These are phyloP conservation scores for Ilyonectria mors-panacis DNA, from an alignment of 2,329 filamentous ascomycete species.

Conservation along the genomic window DNA sequence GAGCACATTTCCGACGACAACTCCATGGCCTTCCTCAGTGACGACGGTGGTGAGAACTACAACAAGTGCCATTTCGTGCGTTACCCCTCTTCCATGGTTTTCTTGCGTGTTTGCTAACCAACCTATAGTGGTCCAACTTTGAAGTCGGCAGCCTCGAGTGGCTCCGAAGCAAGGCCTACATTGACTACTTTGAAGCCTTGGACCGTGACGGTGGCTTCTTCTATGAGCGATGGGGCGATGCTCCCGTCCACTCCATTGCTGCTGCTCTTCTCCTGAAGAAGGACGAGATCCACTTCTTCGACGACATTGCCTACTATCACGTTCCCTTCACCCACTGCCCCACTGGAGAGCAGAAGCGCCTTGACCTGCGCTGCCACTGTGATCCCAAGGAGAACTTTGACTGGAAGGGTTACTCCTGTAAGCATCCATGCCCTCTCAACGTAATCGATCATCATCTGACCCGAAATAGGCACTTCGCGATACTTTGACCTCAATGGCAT, in stretches of 20 bases:
- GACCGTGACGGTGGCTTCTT: conserved; percentile 97
- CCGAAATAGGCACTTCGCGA: conserved; percentile 72
- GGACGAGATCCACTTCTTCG: conserved; percentile 97
- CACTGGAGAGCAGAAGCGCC: conserved; percentile 85
- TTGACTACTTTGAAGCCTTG: conserved; percentile 90
- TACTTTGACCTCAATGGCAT: conserved; percentile 89
- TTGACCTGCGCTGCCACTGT: conserved; percentile 93
- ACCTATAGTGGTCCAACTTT: conserved; percentile 94
- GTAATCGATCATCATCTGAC: conserved; percentile 26
- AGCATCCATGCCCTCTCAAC: conserved; percentile 51
- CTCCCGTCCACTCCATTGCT: conserved; percentile 97
- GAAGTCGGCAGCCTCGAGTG: conserved; percentile 95
- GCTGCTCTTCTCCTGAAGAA: conserved; percentile 90
- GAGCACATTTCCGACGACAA: conserved; percentile 90
- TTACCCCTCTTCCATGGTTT: conserved; percentile 36
- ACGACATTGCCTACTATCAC: conserved; percentile 98
- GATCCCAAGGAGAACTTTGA: conserved; percentile 98
- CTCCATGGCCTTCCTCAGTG: conserved; percentile 91
- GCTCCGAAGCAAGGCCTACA: conserved; percentile 90
- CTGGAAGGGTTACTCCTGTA: conserved; percentile 99
- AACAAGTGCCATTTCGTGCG: conserved; percentile 97
- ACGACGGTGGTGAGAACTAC: conserved; percentile 92
- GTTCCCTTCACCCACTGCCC: conserved; percentile 98
- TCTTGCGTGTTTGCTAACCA: conserved; percentile 33
- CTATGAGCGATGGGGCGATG: conserved; percentile 98